Percentiles rank a stretch among this genome's conserved stretches.
These are phyloP conservation scores for Zymoseptoria passerinii DNA, from an alignment of 2,329 filamentous ascomycete genomes.

Conservation along the genomic window DNA sequence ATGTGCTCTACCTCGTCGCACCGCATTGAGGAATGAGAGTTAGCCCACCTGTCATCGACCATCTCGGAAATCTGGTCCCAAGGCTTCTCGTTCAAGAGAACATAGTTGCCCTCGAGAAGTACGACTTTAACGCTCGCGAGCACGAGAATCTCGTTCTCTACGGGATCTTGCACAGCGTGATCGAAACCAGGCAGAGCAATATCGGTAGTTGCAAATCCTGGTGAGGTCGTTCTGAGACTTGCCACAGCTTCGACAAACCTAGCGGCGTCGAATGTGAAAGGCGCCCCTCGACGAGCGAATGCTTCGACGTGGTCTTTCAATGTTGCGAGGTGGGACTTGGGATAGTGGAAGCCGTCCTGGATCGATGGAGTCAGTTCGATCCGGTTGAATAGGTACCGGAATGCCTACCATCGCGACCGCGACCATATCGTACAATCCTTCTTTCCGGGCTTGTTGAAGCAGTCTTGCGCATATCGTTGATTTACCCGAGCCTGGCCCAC, in stretches of 20 bases:
- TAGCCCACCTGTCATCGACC: not conserved
- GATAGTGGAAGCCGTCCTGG: conserved; percentile 34
- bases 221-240: conserved; percentile 14
- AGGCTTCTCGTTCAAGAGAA: not conserved
- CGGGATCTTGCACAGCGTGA: conserved; percentile 31
- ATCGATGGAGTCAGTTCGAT: not conserved
- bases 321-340: conserved; percentile 24
- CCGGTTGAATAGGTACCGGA: not conserved
- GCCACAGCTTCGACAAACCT: conserved; percentile 26
- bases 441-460: not conserved
- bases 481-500: not conserved
- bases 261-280: conserved; percentile 32
- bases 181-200: conserved; percentile 30
- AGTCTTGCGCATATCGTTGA: not conserved
- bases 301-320: conserved; percentile 30
- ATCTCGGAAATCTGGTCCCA: not conserved
- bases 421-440: not conserved
- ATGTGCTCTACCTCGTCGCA: not conserved
- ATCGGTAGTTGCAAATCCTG: conserved; percentile 11
- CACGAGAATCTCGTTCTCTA: conserved; percentile 25
- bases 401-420: not conserved
- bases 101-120: not conserved
- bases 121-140: conserved; percentile 1
- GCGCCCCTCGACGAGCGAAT: conserved; percentile 30
- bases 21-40: not conserved